These are phyloP conservation scores for Phytopythium aichiense DNA, from an alignment of 352 stramenopile species.

Conservation along the genomic window DNA sequence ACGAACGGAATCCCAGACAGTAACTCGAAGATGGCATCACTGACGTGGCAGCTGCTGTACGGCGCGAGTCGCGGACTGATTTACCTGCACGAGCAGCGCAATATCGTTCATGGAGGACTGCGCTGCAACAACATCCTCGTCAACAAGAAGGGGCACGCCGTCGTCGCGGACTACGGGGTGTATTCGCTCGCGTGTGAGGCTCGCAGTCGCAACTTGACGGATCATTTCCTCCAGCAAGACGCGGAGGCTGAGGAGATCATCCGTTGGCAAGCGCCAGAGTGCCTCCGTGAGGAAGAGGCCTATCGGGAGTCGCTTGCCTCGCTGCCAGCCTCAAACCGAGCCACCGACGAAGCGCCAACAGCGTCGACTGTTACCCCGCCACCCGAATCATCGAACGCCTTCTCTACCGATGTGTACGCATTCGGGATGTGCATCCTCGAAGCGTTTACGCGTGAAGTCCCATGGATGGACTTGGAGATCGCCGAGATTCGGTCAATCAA, in stretches of 20 bases:
- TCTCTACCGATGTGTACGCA: constrained; percentile 59
- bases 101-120: constrained; percentile 51
- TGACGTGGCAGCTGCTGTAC: constrained; percentile 57
- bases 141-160: constrained; percentile 58
- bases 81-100: constrained; percentile 57
- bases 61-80: constrained; percentile 52
- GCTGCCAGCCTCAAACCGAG: constrained; percentile 12
- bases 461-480: constrained; percentile 45
- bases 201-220: constrained; percentile 27
- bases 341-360: constrained; percentile 4
- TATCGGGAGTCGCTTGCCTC: constrained; percentile 26
- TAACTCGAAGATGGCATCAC: constrained; percentile 27
- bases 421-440: constrained; percentile 83
- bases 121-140: constrained; percentile 69
- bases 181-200: constrained; percentile 34
- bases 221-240: constrained; percentile 26
- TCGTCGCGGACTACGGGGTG: constrained; percentile 56
- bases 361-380: constrained; percentile 11
- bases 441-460: constrained; percentile 40
- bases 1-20: constrained; percentile 25
- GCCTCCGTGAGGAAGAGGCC: constrained; percentile 29
- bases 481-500: constrained; percentile 52
- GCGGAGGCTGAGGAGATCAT: constrained; percentile 46
- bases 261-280: constrained; percentile 67
- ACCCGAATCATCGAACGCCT: constrained; percentile 26